These are phyloP conservation scores for Emmonsiellopsis sp. DNA, from an alignment of 2,329 filamentous ascomycete species.

Conservation along the genomic window DNA sequence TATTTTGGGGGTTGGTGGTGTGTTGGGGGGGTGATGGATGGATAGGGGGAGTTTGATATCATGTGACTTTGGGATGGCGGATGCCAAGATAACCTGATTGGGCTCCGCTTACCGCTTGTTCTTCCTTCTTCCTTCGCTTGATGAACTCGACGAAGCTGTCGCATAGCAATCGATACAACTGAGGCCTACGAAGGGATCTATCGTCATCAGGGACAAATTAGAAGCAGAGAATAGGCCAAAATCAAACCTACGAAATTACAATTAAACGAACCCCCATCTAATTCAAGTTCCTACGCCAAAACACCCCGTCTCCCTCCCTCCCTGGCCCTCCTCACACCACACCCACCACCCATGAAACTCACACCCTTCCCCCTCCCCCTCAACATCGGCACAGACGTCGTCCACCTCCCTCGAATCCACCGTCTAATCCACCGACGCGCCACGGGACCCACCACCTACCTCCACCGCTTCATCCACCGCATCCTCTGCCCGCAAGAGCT, in stretches of 20 bases:
- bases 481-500: constrained; percentile 35
- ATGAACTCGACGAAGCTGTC: background rate
- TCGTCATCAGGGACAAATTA: too few species aligned
- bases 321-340: background rate
- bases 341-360: constrained; percentile 21
- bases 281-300: background rate
- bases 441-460: constrained; percentile 20
- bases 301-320: too few species aligned
- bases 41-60: background rate
- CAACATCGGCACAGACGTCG: constrained; percentile 70
- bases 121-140: background rate
- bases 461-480: constrained; percentile 29
- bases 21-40: background rate
- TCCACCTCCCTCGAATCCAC: constrained; percentile 57
- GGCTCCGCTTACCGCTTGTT: background rate
- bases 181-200: too few species aligned
- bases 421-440: constrained; percentile 43
- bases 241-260: background rate
- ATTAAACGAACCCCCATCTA: background rate
- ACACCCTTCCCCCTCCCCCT: constrained; percentile 55
- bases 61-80: background rate
- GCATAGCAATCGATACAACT: too few species aligned
- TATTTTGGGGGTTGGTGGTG: background rate
- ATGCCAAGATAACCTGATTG: background rate
- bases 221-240: background rate